phyloP scores from a whole-genome alignment of 2,329 filamentous ascomycete species.

The Ophiostoma ips region DNA sequence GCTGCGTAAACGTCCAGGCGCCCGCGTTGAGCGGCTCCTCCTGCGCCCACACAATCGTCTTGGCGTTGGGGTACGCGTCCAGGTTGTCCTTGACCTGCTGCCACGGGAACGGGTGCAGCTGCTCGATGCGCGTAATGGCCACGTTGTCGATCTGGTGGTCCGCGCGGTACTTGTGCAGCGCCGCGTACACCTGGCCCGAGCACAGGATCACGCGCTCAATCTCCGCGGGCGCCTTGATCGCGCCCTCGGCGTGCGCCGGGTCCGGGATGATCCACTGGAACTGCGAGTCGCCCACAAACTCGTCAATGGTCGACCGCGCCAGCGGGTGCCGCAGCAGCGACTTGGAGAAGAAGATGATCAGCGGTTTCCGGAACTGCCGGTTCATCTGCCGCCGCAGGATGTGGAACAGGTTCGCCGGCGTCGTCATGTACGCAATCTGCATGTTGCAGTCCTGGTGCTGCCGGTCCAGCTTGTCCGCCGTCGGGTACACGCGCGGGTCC shows the following conservation, averaged over 20 bases:
- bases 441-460: conserved; percentile 99
- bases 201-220: conserved; percentile 93
- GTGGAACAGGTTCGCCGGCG: conserved; percentile 91
- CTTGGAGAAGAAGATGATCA: conserved; percentile 98
- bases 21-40: conserved; percentile 97
- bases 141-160: conserved; percentile 78
- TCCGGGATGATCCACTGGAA: conserved; percentile 97
- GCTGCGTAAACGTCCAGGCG: conserved; percentile 94
- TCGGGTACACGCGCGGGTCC: conserved; percentile 85
- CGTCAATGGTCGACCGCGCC: conserved; percentile 76
- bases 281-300: conserved; percentile 80
- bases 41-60: conserved; percentile 94
- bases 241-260: conserved; percentile 61
- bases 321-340: conserved; percentile 87
- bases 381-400: conserved; percentile 94
- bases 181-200: conserved; percentile 84
- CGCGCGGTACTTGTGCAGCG: conserved; percentile 80
- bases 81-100: conserved; percentile 92
- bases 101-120: conserved; percentile 98
- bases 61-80: conserved; percentile 91
- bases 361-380: conserved; percentile 96
- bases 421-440: conserved; percentile 97
- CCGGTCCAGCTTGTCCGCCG: conserved; percentile 75
- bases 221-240: conserved; percentile 66
- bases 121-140: conserved; percentile 89